phyloP scores from a whole-genome alignment of 345 rosid species.

The Garcia nutans region DNA sequence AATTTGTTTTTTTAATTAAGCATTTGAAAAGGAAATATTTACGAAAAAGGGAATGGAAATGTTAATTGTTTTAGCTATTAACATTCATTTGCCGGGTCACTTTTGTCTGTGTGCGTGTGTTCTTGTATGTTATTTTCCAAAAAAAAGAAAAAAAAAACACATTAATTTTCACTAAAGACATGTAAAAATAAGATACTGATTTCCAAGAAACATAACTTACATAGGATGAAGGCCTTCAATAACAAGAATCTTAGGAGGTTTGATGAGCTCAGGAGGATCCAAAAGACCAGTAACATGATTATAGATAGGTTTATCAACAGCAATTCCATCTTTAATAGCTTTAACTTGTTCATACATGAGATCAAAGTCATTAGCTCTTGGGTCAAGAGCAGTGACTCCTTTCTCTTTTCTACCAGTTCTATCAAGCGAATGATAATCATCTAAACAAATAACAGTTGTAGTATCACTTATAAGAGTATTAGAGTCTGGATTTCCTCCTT shows the following conservation, averaged over 20 bases:
- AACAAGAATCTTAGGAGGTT: slow-evolving; percentile 94
- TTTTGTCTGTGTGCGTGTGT: too few relatives aligned
- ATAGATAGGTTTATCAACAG: slow-evolving; percentile 88
- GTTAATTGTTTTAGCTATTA: too few relatives aligned
- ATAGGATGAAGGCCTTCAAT: slow-evolving; percentile 98
- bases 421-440: slow-evolving; percentile 90
- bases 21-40: too few relatives aligned
- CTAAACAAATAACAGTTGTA: slow-evolving; percentile 89
- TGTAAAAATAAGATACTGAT: too few relatives aligned
- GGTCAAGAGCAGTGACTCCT: slow-evolving; percentile 94
- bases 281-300: slow-evolving; percentile 90
- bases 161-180: too few relatives aligned
- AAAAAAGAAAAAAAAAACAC: too few relatives aligned
- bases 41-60: too few relatives aligned
- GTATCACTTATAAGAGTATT: slow-evolving; percentile 90
- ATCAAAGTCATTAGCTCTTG: slow-evolving; percentile 84
- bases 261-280: slow-evolving; percentile 88
- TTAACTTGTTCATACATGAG: slow-evolving; percentile 97
- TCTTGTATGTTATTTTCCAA: too few relatives aligned
- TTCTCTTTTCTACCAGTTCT: slow-evolving; percentile 85
- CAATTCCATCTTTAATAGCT: slow-evolving; percentile 70
- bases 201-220: slow-evolving; percentile 42
- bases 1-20: too few relatives aligned
- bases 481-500: slow-evolving; percentile 95
- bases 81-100: too few relatives aligned